Conservation (phyloP, 2,329 filamentous ascomycete genomes). For the Calycina marina region DNA sequence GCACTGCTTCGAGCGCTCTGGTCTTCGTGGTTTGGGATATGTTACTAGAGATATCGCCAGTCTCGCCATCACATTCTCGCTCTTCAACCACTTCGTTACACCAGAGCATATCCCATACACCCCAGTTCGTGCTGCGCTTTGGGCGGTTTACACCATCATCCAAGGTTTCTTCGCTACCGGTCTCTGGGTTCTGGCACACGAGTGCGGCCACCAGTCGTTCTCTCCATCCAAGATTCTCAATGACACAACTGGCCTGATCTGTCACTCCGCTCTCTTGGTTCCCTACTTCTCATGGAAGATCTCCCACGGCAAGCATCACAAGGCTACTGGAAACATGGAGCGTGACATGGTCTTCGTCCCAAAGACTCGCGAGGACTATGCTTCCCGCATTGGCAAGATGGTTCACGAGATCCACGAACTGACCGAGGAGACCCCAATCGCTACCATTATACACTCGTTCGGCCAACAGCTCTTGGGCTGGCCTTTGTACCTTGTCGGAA, state of each 20-base stretch:
- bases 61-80: constrained; percentile 64
- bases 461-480: constrained; percentile 83
- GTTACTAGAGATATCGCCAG: constrained; percentile 67
- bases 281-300: constrained; percentile 99
- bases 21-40: constrained; percentile 59
- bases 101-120: constrained; percentile 65
- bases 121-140: constrained; percentile 48
- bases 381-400: constrained; percentile 56
- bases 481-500: constrained; percentile 81
- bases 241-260: constrained; percentile 81
- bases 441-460: constrained; percentile 59
- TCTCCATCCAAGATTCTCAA: constrained; percentile 84
- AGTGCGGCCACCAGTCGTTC: constrained; percentile 95
- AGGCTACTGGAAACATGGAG: constrained; percentile 92
- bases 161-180: constrained; percentile 92
- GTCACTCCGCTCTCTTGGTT: constrained; percentile 77
- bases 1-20: constrained; percentile 90
- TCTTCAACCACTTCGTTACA: constrained; percentile 83
- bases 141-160: constrained; percentile 52
- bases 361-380: constrained; percentile 72
- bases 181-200: constrained; percentile 91
- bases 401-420: constrained; percentile 77
- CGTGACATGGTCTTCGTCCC: constrained; percentile 99
- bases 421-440: constrained; percentile 85
- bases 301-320: constrained; percentile 98